Evolutionary conservation across 1,284 basidiomycete genomes (phyloP), one percentile per base, ranked within the genome.

Genomic region (Ustilago tritici): DNA sequence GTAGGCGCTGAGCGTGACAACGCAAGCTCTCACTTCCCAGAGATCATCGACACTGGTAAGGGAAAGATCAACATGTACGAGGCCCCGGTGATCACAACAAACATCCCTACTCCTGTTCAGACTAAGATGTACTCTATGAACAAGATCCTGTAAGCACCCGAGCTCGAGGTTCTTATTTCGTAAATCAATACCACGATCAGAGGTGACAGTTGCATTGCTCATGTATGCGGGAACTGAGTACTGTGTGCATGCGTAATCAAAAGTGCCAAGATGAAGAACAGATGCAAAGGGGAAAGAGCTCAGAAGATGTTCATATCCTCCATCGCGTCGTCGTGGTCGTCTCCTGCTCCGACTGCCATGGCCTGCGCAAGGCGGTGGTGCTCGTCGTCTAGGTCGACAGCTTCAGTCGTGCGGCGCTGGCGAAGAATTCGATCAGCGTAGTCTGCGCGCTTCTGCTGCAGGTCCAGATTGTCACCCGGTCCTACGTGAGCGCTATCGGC

Each of bases 31-130:
- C 74, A 69, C 38, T 77, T 77, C 64, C 75, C 75, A 15, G 75
- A 77, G 49, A 70, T 82, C 54, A 70, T 80, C 47, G 78, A 78
- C 34, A 68, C 82, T 23, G 79, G 76, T 15, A 67, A 73, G 17
- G 71, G 72, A 19, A 79, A 78, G 50, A 76, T 80, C 64, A 79
- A 81, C 66, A 84, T 85, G 83, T 85, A 85, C 70, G 28, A 65
- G n/a, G 66, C 79, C n/a, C 77, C 76, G 17, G 56, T 74, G 47
- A 67, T 85, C 72, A 79, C 77, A 15, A 72, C 78, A 52, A 71
- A 79, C 62, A 69, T 78, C 34, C 65, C 79, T 11, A 81, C 80
- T 23, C 78, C 81, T 17, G 75, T 68, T 35, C 40, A 64, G 11
- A 84, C 79, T 47, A 68, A 68, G 14, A 79, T 80, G 78, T 81